Evolutionary conservation across 176 grass and related monocot genomes (phyloP).

Genomic region (Chrysopogon serrulatus): DNA sequence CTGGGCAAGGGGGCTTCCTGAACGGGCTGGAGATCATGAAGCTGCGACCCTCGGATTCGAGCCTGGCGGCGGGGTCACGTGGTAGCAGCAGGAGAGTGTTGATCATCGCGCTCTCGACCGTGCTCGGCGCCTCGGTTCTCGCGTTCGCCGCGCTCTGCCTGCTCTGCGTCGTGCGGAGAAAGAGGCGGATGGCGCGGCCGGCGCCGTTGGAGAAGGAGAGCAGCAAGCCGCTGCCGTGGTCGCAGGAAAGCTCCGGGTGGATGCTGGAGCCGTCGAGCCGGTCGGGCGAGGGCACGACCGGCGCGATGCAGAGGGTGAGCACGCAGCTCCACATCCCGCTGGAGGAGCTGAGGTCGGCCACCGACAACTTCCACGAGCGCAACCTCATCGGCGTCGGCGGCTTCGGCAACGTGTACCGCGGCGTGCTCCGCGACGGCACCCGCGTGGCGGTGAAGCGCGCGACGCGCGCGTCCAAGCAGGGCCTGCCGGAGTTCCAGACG

Average conservation of each 20-base stretch:
- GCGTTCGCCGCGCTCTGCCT: constrained; percentile 3
- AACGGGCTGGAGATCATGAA: constrained; percentile 89
- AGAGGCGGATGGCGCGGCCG: background rate
- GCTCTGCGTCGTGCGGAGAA: background rate
- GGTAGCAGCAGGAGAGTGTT: background rate
- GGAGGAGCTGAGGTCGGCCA: constrained; percentile 44
- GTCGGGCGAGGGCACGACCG: constrained; percentile 3
- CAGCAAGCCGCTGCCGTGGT: constrained; percentile 24
- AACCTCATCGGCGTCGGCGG: constrained; percentile 58
- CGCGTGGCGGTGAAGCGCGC: constrained; percentile 69
- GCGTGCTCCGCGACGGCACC: constrained; percentile 44
- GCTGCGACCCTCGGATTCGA: background rate
- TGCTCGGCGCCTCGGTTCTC: constrained; percentile 29
- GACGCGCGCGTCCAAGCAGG: constrained; percentile 38
- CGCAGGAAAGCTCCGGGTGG: constrained; percentile 11
- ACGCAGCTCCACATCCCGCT: constrained; percentile 45
- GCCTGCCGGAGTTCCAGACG: constrained; percentile 56
- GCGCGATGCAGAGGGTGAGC: constrained; percentile 28
- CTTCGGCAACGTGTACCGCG: constrained; percentile 72
- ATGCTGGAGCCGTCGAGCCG: constrained; percentile 35
- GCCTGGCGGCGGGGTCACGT: background rate
- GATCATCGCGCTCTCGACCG: constrained; percentile 5
- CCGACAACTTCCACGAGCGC: constrained; percentile 46
- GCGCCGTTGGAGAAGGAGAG: constrained; percentile 37
- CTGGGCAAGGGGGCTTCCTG: constrained; percentile 13